These are phyloP conservation scores for Candida tallmaniae DNA, from an alignment of 805 yeast genomes.

Conservation along the genomic window DNA sequence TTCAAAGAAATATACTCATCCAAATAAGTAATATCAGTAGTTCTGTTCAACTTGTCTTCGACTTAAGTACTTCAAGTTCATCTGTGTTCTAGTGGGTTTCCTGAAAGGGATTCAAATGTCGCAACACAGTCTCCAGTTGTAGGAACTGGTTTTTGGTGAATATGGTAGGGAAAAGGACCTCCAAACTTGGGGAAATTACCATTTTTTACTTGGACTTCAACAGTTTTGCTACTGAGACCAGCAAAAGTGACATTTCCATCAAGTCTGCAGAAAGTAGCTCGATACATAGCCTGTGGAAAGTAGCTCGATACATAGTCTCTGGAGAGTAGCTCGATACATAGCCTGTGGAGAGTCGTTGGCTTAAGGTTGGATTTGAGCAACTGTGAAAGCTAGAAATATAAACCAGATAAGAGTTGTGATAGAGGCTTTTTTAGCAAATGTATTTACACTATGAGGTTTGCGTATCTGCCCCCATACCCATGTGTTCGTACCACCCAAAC, in stretches of 20 bases:
- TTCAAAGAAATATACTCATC: constrained; percentile 32
- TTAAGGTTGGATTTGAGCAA: constrained; percentile 9
- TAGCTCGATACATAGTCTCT: too few relatives aligned
- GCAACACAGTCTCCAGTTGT: constrained; percentile 34
- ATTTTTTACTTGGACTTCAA: constrained; percentile 28
- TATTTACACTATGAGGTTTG: too few relatives aligned
- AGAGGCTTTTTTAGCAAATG: too few relatives aligned
- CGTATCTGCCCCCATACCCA: too few relatives aligned
- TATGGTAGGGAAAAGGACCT: constrained; percentile 39
- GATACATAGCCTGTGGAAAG: too few relatives aligned
- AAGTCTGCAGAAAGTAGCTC: too few relatives aligned
- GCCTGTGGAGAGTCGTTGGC: constrained; percentile 12
- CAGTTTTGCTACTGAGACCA: constrained; percentile 27
- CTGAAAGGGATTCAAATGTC: constrained; percentile 38
- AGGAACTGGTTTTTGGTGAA: constrained; percentile 36
- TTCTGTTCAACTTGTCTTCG: too few relatives aligned
- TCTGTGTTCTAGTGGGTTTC: too few relatives aligned
- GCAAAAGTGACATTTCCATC: constrained; percentile 28
- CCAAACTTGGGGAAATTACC: constrained; percentile 29
- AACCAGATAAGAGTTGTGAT: background rate
- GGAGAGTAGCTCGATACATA: constrained; percentile 26
- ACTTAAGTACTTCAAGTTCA: too few relatives aligned
- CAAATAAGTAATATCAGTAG: constrained; percentile 19
- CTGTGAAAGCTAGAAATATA: background rate
- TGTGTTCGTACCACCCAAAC: too few relatives aligned